phyloP scores from a whole-genome alignment of 2,329 filamentous ascomycete species.

The Epichloe aotearoae region DNA sequence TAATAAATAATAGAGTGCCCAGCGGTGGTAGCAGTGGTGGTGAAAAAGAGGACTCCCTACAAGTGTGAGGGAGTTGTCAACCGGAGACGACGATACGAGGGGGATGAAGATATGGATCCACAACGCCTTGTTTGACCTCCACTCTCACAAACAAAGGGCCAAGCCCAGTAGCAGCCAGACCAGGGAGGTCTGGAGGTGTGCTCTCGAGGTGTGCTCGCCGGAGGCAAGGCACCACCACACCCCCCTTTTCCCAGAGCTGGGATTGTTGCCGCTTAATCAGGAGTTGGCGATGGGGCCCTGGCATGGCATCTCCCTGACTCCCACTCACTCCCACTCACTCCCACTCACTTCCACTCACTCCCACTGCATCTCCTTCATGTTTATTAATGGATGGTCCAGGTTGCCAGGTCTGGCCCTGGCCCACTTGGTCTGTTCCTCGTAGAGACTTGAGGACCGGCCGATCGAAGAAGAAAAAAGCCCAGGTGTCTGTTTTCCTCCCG shows the following conservation, averaged over 20 bases:
- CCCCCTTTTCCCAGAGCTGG: not conserved
- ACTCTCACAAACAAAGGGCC: not conserved
- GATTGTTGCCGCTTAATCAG: not conserved
- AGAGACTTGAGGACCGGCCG: not conserved
- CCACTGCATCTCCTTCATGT: not conserved
- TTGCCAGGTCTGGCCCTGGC: slow-evolving; percentile 2
- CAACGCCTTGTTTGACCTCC: not conserved
- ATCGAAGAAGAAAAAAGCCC: slow-evolving; percentile 4
- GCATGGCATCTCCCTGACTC: not conserved
- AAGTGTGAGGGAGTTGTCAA: too few species aligned
- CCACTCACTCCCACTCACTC: not conserved
- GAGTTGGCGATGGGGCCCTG: slow-evolving; percentile 4
- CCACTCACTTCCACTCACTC: not conserved
- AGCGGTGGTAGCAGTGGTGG: too few species aligned
- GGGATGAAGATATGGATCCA: not conserved
- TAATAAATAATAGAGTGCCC: too few species aligned
- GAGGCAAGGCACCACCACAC: not conserved
- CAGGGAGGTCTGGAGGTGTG: not conserved
- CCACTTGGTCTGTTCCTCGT: slow-evolving; percentile 7
- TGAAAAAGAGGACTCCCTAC: too few species aligned
- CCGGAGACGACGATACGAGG: not conserved
- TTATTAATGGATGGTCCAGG: not conserved
- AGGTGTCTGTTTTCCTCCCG: not conserved
- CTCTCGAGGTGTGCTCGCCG: not conserved
- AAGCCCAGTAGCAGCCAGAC: not conserved